Base-by-base conservation (phyloP, 2,329 filamentous ascomycete species). In the Neobulgaria alba region DNA sequence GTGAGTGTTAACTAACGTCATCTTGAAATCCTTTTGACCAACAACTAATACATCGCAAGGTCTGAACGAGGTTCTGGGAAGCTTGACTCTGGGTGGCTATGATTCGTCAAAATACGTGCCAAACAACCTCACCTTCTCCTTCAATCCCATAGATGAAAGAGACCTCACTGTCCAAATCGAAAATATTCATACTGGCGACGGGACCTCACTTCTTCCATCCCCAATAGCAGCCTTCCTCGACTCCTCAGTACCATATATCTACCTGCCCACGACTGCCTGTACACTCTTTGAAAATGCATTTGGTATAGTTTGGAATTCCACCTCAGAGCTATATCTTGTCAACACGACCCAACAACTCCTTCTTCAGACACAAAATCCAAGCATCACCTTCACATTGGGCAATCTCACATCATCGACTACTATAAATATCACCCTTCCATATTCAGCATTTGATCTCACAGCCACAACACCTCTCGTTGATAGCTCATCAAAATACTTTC, bases 81-180 rank as follows among this genome's bases (percentile, higher is more conserved):
- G 63, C 23, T 43, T 66, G 10, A 60, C 63, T 10, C 57, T 66
- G 33, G 62, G 60, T 5, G 63, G 63, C 5, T 66, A 66, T 41
- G 62, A 66, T 39, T 54, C 55, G 0, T 63, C 62, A 0, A 57
- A 60, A 19, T 65, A 64, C 48, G 47, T 38, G 2, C 54, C 58
- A 21, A 64, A 63, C 43, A 49, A 57, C 5, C 57, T 59, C 4
- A 56, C 57, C 3, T 64, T 64, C 46, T 56, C 56, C 15, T 59
- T 66, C 55, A 58, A 58, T 5, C 54, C 50, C n/a, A 62, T 65
- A 36, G 19, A 59, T 18, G 59, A 58, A 3, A 57, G 63, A 4
- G 61, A 63, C 37, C 47, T 65, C 2, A 60, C 64, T 2, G 61
- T 63, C 10, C 49, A 47, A 5, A 53, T 66, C 3, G 60, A 62